Conservation (phyloP, 805 yeast species). For the Dipodascus geniculatus region DNA sequence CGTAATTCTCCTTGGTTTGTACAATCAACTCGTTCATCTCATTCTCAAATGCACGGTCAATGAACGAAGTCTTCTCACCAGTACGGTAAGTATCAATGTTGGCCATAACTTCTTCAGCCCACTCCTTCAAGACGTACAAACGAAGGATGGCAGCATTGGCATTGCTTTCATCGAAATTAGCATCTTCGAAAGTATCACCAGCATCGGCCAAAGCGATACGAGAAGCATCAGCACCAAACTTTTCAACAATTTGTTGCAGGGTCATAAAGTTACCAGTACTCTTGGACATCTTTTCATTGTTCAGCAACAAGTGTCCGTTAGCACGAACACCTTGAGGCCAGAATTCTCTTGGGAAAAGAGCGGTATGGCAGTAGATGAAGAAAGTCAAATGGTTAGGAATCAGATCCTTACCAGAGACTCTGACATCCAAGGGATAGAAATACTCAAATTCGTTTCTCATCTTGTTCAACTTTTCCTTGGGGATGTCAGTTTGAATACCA, state of each 20-base stretch:
- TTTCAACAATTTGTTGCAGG: conserved; percentile 66
- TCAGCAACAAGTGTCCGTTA: conserved; percentile 89
- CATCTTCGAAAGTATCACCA: conserved; percentile 95
- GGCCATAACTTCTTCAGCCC: conserved; percentile 74
- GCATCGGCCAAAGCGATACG: conserved; percentile 98
- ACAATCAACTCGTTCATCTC: conserved; percentile 80
- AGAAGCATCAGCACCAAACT: conserved; percentile 95
- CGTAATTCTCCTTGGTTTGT: conserved; percentile 60
- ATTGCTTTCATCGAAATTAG: conserved; percentile 90
- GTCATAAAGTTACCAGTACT: conserved; percentile 97
- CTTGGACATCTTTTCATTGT: conserved; percentile 96
- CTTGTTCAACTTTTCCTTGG: conserved; percentile 49
- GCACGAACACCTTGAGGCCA: conserved; percentile 95
- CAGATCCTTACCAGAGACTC: conserved; percentile 92
- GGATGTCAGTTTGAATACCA: conserved; percentile 41
- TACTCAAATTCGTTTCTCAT: conserved; percentile 92
- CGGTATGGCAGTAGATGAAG: conserved; percentile 86
- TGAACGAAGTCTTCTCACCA: conserved; percentile 46
- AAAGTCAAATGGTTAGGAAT: conserved; percentile 95
- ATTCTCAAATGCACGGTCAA: conserved; percentile 82
- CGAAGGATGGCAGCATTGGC: conserved; percentile 97
- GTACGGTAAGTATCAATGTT: conserved; percentile 43
- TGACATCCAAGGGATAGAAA: conserved; percentile 88
- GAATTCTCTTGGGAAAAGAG: conserved; percentile 76
- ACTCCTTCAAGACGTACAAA: conserved; percentile 81